These are phyloP conservation scores for Vigna mungo DNA, from an alignment of 306 rosid species.

Conservation along the genomic window DNA sequence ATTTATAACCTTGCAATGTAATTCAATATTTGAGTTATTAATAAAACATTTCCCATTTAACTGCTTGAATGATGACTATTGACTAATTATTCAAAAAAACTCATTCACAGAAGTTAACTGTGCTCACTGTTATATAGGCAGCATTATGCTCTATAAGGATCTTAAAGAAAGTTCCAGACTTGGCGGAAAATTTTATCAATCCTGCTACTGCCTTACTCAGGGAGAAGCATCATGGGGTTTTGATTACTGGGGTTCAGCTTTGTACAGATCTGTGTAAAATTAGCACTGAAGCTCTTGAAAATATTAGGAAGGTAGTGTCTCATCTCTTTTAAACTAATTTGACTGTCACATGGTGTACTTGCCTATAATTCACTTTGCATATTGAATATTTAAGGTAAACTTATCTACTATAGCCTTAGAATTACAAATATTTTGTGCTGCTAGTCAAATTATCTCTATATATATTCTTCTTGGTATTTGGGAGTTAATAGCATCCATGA, in stretches of 20 bases:
- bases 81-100: not conserved
- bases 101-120: slow-evolving; percentile 50
- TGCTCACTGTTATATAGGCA: slow-evolving; percentile 67
- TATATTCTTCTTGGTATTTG: slow-evolving; percentile 19
- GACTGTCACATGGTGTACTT: slow-evolving; percentile 17
- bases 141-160: slow-evolving; percentile 96
- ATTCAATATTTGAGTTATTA: slow-evolving; percentile 39
- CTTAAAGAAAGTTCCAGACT: slow-evolving; percentile 95
- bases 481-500: slow-evolving; percentile 8
- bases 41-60: slow-evolving; percentile 29
- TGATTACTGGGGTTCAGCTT: slow-evolving; percentile 96
- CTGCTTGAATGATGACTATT: slow-evolving; percentile 36
- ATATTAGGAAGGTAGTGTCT: slow-evolving; percentile 79
- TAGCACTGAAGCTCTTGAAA: slow-evolving; percentile 87
- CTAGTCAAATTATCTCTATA: slow-evolving; percentile 9
- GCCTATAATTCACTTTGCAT: slow-evolving; percentile 34
- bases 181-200: slow-evolving; percentile 93
- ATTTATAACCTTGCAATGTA: slow-evolving; percentile 19
- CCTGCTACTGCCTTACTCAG: slow-evolving; percentile 88
- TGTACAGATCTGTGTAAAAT: slow-evolving; percentile 94
- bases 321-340: slow-evolving; percentile 23
- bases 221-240: slow-evolving; percentile 98
- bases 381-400: slow-evolving; percentile 28
- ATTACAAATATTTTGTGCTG: slow-evolving; percentile 15
- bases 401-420: slow-evolving; percentile 32